A percentile compares a stretch with the other conserved stretches of the same genome.
Conservation (phyloP, 257 asterid genomes). For the Plantago major region DNA sequence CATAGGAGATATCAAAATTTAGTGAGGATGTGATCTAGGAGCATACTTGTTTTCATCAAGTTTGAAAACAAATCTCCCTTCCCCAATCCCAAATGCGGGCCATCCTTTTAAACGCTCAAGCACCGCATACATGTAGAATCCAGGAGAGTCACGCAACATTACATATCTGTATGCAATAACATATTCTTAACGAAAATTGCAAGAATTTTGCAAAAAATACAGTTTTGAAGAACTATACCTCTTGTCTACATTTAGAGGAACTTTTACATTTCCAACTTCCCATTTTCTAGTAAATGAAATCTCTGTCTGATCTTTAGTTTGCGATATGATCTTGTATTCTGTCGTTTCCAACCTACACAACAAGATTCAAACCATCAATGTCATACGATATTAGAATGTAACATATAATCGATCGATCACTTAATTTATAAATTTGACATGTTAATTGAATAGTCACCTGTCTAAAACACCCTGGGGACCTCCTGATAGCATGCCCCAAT, state of each 20-base stretch:
- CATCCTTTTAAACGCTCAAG: constrained; percentile 37
- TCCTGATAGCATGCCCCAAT: too few species aligned
- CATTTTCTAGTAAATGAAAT: constrained; percentile 48
- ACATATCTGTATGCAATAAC: constrained; percentile 29
- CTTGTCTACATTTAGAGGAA: constrained; percentile 53
- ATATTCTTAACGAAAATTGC: too few species aligned
- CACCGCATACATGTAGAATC: constrained; percentile 48
- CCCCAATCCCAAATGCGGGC: constrained; percentile 39
- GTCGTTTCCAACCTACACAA: constrained; percentile 40
- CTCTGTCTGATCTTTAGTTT: constrained; percentile 34
- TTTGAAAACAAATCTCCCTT: constrained; percentile 43
- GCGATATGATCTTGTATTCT: constrained; percentile 30
- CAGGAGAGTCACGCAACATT: constrained; percentile 39
- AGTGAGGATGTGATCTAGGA: too few species aligned
- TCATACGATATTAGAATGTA: too few species aligned
- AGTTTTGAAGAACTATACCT: constrained; percentile 12
- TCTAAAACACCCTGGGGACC: too few species aligned
- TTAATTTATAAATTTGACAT: too few species aligned
- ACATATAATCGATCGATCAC: too few species aligned
- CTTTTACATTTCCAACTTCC: constrained; percentile 20
- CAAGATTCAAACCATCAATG: not conserved
- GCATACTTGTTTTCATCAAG: constrained; percentile 31
- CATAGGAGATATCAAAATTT: too few species aligned
- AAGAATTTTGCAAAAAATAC: too few species aligned
- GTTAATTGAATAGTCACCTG: too few species aligned